phyloP scores from a whole-genome alignment of 345 rosid genomes.

The Citrus reticulata region DNA sequence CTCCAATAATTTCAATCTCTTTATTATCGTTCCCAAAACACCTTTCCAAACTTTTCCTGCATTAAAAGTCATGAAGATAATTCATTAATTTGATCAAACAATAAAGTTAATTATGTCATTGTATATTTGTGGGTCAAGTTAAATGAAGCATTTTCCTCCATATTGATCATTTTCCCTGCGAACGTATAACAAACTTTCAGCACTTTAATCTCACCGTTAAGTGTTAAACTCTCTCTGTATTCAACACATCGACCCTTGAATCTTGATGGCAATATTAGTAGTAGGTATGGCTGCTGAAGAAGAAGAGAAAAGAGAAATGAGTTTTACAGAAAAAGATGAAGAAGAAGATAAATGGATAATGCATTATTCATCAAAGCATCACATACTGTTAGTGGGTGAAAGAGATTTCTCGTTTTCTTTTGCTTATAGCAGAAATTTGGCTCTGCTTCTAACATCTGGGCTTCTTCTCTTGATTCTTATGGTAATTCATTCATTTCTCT shows the following conservation, averaged over 20 bases:
- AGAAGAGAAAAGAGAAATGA: not conserved
- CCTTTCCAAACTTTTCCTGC: not conserved
- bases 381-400: conserved; percentile 52
- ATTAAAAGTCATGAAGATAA: too few species aligned
- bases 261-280: not conserved
- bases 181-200: not conserved
- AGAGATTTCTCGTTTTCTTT: conserved; percentile 59
- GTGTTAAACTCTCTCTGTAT: too few species aligned
- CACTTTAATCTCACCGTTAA: not conserved
- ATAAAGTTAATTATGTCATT: too few species aligned
- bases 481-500: conserved; percentile 21
- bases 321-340: not conserved
- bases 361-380: conserved; percentile 46
- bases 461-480: conserved; percentile 47
- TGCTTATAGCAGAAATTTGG: conserved; percentile 34
- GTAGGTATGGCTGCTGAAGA: not conserved
- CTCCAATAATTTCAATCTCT: not conserved
- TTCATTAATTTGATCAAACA: too few species aligned
- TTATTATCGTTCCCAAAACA: not conserved
- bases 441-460: conserved; percentile 47
- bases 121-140: not conserved
- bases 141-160: not conserved
- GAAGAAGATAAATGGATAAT: conserved; percentile 30
- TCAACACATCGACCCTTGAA: not conserved
- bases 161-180: too few species aligned